Percentiles rank a stretch among this genome's conserved stretches.
These are phyloP conservation scores for Zarea fungicola DNA, from an alignment of 2,329 filamentous ascomycete species.

Conservation along the genomic window DNA sequence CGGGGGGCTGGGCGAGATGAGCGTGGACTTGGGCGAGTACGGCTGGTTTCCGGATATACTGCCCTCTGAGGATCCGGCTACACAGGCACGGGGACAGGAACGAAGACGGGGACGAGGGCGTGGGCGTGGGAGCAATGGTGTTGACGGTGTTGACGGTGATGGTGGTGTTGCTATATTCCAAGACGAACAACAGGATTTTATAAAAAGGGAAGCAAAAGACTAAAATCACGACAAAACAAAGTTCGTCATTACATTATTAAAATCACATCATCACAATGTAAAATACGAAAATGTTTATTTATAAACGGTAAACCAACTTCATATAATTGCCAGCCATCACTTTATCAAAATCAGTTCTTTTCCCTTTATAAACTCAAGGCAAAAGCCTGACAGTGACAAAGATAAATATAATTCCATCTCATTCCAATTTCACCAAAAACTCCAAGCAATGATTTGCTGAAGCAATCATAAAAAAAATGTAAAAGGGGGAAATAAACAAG, in stretches of 20 bases:
- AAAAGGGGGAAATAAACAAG: constrained; percentile 14
- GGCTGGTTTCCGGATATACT: constrained; percentile 52
- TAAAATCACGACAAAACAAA: too few relatives aligned
- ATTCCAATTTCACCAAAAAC: constrained; percentile 14
- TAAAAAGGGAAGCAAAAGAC: too few relatives aligned
- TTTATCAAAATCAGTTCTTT: too few relatives aligned
- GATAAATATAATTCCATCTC: constrained; percentile 1
- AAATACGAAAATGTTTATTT: background rate
- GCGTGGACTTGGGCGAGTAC: constrained; percentile 44
- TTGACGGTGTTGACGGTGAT: too few relatives aligned
- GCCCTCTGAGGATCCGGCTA: constrained; percentile 43
- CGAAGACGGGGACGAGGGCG: background rate
- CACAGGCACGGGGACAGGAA: too few relatives aligned
- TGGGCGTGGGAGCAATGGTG: too few relatives aligned
- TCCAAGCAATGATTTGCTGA: constrained; percentile 13
- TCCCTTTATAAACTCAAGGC: constrained; percentile 11
- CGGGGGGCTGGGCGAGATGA: constrained; percentile 46
- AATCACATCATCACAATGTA: background rate
- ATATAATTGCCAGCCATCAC: constrained; percentile 4
- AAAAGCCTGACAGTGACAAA: constrained; percentile 12
- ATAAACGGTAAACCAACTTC: background rate
- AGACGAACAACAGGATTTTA: too few relatives aligned
- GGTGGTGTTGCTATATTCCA: too few relatives aligned
- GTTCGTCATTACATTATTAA: too few relatives aligned
- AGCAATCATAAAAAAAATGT: constrained; percentile 15